Conservation (phyloP, 805 yeast genomes). For the Lipomyces yamanashiensis region DNA sequence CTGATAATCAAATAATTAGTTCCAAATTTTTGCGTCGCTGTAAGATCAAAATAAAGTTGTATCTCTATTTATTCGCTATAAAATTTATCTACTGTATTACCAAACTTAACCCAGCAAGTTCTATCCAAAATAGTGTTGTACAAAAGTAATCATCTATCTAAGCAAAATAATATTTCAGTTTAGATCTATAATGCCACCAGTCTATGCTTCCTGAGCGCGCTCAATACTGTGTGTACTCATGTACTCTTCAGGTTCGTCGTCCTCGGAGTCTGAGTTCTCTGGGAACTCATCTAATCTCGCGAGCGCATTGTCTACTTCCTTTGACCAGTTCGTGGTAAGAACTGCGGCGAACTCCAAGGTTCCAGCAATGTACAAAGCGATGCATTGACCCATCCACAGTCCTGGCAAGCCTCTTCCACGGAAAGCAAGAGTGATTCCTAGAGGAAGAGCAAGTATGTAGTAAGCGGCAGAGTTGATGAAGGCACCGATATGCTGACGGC, state of each 20-base stretch:
- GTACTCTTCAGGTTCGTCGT: conserved; percentile 21
- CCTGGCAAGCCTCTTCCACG: conserved; percentile 59
- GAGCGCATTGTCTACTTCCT: conserved; percentile 37
- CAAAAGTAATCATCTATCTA: not conserved
- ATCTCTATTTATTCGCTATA: no score
- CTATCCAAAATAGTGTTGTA: not conserved
- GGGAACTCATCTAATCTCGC: conserved; percentile 34
- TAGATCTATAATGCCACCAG: not conserved
- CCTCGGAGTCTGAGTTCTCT: conserved; percentile 11
- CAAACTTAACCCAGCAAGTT: not conserved
- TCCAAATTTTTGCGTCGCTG: no score
- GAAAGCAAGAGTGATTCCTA: conserved; percentile 65
- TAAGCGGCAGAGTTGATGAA: conserved; percentile 69
- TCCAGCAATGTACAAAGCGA: conserved; percentile 38
- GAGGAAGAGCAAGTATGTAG: conserved; percentile 71
- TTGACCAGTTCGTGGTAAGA: conserved; percentile 36
- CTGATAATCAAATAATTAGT: no score
- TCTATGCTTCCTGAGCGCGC: not conserved
- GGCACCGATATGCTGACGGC: conserved; percentile 75
- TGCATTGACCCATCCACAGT: conserved; percentile 74
- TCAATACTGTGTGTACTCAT: conserved; percentile 15
- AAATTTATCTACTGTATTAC: no score
- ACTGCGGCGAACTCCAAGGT: conserved; percentile 34
- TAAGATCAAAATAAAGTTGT: no score
- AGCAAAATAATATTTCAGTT: not conserved